Conservation (phyloP, 2,329 filamentous ascomycete species). For the Paecilomyces sp. region DNA sequence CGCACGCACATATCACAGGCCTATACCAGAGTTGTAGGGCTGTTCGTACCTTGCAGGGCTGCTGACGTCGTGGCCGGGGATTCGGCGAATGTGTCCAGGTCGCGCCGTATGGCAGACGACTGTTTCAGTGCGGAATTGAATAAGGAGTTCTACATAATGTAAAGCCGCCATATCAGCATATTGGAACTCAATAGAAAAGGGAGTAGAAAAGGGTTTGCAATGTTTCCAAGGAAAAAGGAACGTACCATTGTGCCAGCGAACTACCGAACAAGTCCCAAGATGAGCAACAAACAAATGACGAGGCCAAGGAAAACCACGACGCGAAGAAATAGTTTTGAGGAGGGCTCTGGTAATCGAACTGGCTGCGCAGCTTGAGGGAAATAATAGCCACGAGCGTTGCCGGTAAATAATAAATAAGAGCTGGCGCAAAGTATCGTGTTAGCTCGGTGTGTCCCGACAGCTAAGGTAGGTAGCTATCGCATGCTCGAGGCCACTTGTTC, state of each 20-base stretch:
- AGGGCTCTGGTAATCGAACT: not conserved
- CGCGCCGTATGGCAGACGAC: constrained; percentile 69
- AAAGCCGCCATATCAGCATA: not conserved
- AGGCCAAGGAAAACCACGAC: not conserved
- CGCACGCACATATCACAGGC: too few relatives aligned
- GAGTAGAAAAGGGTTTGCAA: too few relatives aligned
- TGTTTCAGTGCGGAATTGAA: constrained; percentile 85
- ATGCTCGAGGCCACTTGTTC: constrained; percentile 25
- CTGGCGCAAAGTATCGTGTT: constrained; percentile 3
- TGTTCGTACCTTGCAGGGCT: constrained; percentile 49
- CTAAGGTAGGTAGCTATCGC: not conserved
- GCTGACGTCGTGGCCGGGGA: constrained; percentile 51
- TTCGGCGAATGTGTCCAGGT: constrained; percentile 64
- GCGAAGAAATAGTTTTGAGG: not conserved
- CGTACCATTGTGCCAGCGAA: constrained; percentile 9
- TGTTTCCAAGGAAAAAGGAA: not conserved
- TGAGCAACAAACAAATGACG: not conserved
- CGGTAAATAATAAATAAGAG: not conserved
- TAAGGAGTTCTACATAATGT: constrained; percentile 58
- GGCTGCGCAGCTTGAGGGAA: too few relatives aligned
- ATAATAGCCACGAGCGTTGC: not conserved
- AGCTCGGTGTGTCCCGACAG: not conserved
- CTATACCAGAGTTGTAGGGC: not conserved
- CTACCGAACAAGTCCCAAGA: not conserved
- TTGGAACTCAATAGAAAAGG: too few relatives aligned